Percentiles rank a stretch among this genome's conserved stretches.
These are phyloP conservation scores for Melampsora occidentalis DNA, from an alignment of 1,284 basidiomycete species.

Conservation along the genomic window DNA sequence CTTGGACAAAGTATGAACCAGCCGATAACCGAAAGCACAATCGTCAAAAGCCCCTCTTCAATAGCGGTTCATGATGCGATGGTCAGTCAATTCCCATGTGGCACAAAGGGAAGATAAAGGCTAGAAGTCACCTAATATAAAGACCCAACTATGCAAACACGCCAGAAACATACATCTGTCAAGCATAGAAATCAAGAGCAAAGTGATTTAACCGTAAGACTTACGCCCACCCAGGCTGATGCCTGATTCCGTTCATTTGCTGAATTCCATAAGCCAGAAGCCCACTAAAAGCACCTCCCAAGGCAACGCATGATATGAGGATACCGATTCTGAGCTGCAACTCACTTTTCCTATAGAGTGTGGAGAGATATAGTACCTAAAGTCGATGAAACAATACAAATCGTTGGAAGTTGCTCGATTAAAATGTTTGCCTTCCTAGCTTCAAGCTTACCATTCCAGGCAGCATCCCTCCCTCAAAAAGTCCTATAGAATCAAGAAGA, in stretches of 20 bases:
- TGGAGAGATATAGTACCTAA: slow-evolving; percentile 38
- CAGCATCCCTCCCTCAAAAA: slow-evolving; percentile 41
- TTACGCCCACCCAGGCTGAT: slow-evolving; percentile 6
- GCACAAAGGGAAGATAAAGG: not conserved
- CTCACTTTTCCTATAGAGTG: slow-evolving; percentile 33
- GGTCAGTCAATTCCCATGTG: not conserved
- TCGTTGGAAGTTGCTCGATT: too few relatives aligned
- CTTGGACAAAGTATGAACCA: not conserved
- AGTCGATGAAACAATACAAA: too few relatives aligned
- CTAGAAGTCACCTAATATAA: not conserved
- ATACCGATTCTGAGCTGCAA: slow-evolving; percentile 37
- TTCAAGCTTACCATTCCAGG: slow-evolving; percentile 33
- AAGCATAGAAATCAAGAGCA: not conserved
- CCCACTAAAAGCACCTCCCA: slow-evolving; percentile 44
- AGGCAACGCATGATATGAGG: slow-evolving; percentile 25
- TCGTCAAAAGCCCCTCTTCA: not conserved
- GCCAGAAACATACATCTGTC: not conserved
- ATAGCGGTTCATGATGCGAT: not conserved
- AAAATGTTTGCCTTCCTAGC: not conserved
- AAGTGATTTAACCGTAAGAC: not conserved
- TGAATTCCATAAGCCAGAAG: slow-evolving; percentile 44
- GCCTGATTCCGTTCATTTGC: slow-evolving; percentile 38
- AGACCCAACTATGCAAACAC: not conserved
- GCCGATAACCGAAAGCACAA: not conserved
- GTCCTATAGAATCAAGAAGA: slow-evolving; percentile 3